Evolutionary conservation across 176 grass and related monocot genomes (phyloP), one percentile per base, ranked within the genome.

Genomic region (Cenchrus purpureus): DNA sequence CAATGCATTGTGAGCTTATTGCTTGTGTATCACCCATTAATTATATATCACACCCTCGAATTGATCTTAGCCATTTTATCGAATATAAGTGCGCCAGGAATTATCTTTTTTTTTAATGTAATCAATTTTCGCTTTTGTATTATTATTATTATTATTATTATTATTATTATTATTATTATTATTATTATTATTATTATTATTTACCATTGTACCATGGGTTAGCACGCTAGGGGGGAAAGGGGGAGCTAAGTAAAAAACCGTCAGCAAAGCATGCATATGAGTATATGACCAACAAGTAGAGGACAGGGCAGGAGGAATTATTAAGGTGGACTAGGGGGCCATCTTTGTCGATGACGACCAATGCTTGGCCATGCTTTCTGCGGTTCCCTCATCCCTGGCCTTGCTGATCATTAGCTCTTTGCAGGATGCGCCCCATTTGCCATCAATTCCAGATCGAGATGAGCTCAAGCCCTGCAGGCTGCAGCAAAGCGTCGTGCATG

Each of bases 371-470:
- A 53, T 70, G 83, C 79, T 80, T 89, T 87, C 66, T 45, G 17
- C 69, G 53, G 83, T 71, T 73, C 68, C 53, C 37, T 40, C 37
- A 40, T 40, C 37, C 37, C 28, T 74, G 71, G 1, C 76, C 60
- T 84, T 31, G 78, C 76, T 87, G 32, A 82, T 58, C 62, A 84
- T 75, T 84, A 83, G 62, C 65, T 80, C 83, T 67, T 46, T 80
- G 84, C 52, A 59, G 81, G 43, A 62, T 72, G 79, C 65, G 53
- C 80, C 79, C 73, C 79, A 83, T 84, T 78, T 71, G 81, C 63
- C 80, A 80, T 86, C 83, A 65, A 77, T 51, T 92, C 76, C 71
- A 86, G 83, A 92, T 83, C 76, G 69, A 68, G 65, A 85, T 88
- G 54, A 82, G 82, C 84, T 78, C 72, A 68, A 88, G 31, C 51